Conservation (phyloP, 1,284 basidiomycete genomes). For the Tremellales sp. region DNA sequence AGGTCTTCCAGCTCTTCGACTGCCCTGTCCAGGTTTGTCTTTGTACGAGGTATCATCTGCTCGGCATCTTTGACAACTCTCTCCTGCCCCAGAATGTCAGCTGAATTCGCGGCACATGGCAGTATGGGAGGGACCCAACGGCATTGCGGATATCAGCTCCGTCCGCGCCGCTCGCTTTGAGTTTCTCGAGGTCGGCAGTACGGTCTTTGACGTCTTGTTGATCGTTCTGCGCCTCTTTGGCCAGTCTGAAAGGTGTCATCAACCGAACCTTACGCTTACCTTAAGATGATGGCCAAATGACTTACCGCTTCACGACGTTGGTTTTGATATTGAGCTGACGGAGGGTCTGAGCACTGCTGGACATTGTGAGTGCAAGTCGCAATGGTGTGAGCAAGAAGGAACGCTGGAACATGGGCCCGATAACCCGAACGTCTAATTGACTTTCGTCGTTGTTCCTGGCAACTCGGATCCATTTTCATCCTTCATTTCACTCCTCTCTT, state of each 20-base stretch:
- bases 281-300: background rate
- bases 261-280: background rate
- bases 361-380: no score
- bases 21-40: conserved; percentile 59
- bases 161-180: conserved; percentile 62
- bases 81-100: conserved; percentile 51
- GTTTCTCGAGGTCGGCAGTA: conserved; percentile 60
- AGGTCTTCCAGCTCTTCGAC: conserved; percentile 63
- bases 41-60: conserved; percentile 72
- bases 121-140: conserved; percentile 53
- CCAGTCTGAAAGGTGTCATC: background rate
- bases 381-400: no score
- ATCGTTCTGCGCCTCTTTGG: conserved; percentile 12
- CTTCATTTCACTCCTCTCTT: background rate
- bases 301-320: conserved; percentile 66
- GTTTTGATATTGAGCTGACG: conserved; percentile 75
- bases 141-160: conserved; percentile 77
- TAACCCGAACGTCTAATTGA: no score
- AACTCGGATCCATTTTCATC: no score
- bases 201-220: conserved; percentile 69
- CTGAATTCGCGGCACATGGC: no score
- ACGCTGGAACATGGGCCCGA: no score
- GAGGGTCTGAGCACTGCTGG: conserved; percentile 30
- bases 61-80: conserved; percentile 71
- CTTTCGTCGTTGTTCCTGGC: no score